Conservation (phyloP, 306 rosid species). For the Cotoneaster glaucophyllus region DNA sequence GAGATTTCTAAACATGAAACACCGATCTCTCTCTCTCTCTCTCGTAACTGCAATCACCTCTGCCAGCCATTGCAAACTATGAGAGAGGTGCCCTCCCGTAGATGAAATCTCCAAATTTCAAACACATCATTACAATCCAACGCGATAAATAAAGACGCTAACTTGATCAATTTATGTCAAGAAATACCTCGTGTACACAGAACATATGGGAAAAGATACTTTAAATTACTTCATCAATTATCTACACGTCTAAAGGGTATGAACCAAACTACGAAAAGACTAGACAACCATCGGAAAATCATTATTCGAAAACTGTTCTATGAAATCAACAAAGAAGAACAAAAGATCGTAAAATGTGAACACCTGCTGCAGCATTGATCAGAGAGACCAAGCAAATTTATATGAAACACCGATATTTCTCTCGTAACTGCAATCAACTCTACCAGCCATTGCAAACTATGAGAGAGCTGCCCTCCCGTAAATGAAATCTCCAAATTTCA, state of each 20-base stretch:
- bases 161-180: background rate
- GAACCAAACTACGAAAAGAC: constrained; percentile 10
- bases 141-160: background rate
- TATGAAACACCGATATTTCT: background rate
- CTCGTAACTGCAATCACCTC: background rate
- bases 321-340: background rate
- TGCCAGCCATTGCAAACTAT: background rate
- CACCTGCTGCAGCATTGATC: constrained; percentile 20
- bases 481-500: background rate
- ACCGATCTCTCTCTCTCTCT: background rate
- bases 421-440: background rate
- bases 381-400: constrained; percentile 12
- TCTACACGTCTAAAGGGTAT: constrained; percentile 9
- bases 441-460: background rate
- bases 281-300: constrained; percentile 12
- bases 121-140: background rate
- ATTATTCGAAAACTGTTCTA: constrained; percentile 19
- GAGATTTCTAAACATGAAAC: background rate
- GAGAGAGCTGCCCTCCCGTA: background rate
- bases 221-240: constrained; percentile 13
- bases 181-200: background rate
- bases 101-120: background rate
- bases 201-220: background rate
- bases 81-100: background rate
- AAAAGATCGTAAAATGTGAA: background rate